These are phyloP conservation scores for Ajuga reptans DNA, from an alignment of 305 asterid genomes.

Conservation along the genomic window DNA sequence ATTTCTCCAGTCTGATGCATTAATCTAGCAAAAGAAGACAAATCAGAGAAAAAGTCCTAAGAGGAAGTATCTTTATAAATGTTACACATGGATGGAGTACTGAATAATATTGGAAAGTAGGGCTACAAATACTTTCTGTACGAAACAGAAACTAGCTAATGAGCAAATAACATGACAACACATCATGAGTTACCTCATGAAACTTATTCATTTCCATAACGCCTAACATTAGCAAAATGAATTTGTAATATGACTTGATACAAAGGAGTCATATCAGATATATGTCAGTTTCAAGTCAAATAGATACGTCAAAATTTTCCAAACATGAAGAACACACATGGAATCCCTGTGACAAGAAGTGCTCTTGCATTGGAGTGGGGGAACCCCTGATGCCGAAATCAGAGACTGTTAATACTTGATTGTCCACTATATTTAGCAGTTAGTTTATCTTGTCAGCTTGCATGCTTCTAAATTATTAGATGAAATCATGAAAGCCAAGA, in stretches of 20 bases:
- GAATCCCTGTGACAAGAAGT: neutral
- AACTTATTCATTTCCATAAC: neutral
- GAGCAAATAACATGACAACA: neutral
- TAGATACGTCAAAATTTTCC: neutral
- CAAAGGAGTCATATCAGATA: neutral
- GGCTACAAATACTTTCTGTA: neutral
- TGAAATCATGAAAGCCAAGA: neutral
- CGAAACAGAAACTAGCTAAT: neutral
- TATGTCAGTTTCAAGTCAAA: neutral
- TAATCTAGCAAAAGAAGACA: constrained; percentile 50
- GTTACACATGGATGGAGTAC: neutral
- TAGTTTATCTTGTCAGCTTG: neutral
- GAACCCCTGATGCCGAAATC: too few relatives aligned
- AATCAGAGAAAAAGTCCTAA: constrained; percentile 6
- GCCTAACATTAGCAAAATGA: neutral
- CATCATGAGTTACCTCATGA: neutral
- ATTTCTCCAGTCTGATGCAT: constrained; percentile 96
- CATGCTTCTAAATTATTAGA: neutral
- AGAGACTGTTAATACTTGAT: neutral
- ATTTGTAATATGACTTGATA: neutral
- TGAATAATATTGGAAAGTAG: neutral
- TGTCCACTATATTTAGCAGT: neutral
- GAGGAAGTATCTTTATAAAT: neutral
- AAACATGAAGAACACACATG: neutral
- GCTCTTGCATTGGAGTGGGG: neutral